Evolutionary conservation across 306 rosid genomes (phyloP), one percentile per base, ranked within the genome.

Genomic region (Cucurbita pepo): DNA sequence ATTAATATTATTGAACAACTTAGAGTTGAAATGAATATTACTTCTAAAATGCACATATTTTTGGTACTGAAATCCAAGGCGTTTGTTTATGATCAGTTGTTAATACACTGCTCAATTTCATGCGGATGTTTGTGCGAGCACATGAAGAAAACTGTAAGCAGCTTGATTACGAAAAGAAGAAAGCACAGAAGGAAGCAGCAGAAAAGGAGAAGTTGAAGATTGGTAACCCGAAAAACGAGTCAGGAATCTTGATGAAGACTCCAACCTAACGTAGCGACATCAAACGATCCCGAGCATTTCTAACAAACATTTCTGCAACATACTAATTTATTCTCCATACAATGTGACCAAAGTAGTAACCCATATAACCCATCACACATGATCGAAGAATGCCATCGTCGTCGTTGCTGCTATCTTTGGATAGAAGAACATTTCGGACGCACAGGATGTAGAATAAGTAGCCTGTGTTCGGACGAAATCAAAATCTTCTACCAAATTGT

Each of bases 101-200:
- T 45, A 69, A 89, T 19, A 89, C 95, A 10, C 81, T 89, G 53
- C 76, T 69, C 59, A 89, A 86, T 77, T 89, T 86, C 67, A 89
- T 86, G 84, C 83, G 77, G 74, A 85, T 83, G 91, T 89, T 86
- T 47, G 65, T 63, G 21, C 78, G 82, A 83, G 89, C 95, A 5
- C 91, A 83, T n/a, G 84, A 77, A 1, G 95, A 89, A 78, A 86
- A 89, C 61, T 66, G 82, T 79, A 89, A 89, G 80, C 85, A 86
- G 81, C 47, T 85, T 56, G 91, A 83, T 67, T 74, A 77, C 4
- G 91, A 89, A n/a, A 86, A 61, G 63, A 89, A 86, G 88, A 85
- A 56, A 82, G 89, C 85, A 5, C 85, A 76, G 58, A 88, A 86
- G 75, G 91, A 88, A 81, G 86, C 84, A 50, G 91, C 87, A 60